These are phyloP conservation scores for Cyclotella choctawhatcheeana DNA, from an alignment of 108 stramenopile genomes.

Conservation along the genomic window DNA sequence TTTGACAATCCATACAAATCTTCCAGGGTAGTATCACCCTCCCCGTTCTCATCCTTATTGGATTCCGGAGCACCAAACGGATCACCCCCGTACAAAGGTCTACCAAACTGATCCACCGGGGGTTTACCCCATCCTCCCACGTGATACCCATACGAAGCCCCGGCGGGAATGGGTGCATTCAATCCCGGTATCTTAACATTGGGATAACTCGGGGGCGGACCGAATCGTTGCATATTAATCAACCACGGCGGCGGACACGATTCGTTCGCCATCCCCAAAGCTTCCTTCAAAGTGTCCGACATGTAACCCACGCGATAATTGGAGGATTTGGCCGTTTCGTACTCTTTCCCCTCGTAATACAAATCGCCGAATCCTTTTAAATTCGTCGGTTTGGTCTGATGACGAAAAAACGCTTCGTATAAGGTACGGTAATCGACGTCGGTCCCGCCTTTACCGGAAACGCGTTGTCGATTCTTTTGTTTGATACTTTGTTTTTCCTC, in stretches of 20 bases:
- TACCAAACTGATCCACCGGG: conserved; percentile 92
- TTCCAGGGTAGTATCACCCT: conserved; percentile 29
- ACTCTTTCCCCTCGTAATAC: conserved; percentile 98
- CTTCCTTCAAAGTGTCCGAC: conserved; percentile 75
- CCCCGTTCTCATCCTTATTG: conserved; percentile 6
- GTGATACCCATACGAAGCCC: conserved; percentile 95
- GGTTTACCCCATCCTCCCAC: conserved; percentile 98
- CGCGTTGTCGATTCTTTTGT: conserved; percentile 89
- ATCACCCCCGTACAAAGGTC: conserved; percentile 95
- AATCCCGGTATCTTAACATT: conserved; percentile 87
- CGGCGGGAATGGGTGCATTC: conserved; percentile 94
- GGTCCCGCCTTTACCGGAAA: conserved; percentile 90
- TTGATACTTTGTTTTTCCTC: conserved; percentile 84
- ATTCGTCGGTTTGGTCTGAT: conserved; percentile 93
- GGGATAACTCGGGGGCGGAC: conserved; percentile 96
- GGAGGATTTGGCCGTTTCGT: conserved; percentile 73
- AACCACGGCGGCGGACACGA: conserved; percentile 97
- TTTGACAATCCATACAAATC: conserved; percentile 29
- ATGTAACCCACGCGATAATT: conserved; percentile 70
- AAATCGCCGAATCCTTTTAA: conserved; percentile 90
- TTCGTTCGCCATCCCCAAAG: conserved; percentile 88
- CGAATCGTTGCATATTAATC: conserved; percentile 99
- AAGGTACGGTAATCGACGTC: conserved; percentile 98
- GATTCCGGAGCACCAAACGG: conserved; percentile 78
- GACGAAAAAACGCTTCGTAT: conserved; percentile 98